A percentile compares a stretch with the other conserved stretches of the same genome.
These are phyloP conservation scores for Cutaneotrichosporon sp. DNA, from an alignment of 1,284 basidiomycete genomes.

Conservation along the genomic window DNA sequence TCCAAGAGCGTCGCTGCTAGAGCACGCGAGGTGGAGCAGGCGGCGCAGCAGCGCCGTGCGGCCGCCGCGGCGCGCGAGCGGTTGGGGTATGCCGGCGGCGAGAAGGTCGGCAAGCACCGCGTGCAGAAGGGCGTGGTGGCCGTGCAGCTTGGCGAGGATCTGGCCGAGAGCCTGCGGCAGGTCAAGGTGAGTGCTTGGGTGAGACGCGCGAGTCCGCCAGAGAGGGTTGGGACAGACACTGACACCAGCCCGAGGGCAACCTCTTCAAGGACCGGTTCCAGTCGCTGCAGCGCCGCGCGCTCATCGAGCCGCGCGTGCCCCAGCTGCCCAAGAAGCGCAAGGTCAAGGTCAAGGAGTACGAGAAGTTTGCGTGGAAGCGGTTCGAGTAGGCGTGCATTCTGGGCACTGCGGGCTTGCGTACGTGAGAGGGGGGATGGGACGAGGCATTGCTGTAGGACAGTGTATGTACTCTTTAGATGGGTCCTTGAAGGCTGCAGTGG, in stretches of 20 bases:
- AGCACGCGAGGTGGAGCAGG: slow-evolving; percentile 30
- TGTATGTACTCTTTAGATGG: slow-evolving; percentile 10
- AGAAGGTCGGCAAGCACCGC: slow-evolving; percentile 72
- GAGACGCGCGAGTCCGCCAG: too few species aligned
- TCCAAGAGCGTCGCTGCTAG: slow-evolving; percentile 37
- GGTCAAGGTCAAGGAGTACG: slow-evolving; percentile 70
- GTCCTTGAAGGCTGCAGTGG: neutral
- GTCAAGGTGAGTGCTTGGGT: slow-evolving; percentile 72
- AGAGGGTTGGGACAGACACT: too few species aligned
- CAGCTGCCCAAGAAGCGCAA: slow-evolving; percentile 69
- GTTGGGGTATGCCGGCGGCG: slow-evolving; percentile 56
- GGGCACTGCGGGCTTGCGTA: neutral
- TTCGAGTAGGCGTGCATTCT: slow-evolving; percentile 57
- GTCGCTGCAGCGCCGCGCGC: slow-evolving; percentile 54
- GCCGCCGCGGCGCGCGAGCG: slow-evolving; percentile 68
- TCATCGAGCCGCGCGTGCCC: slow-evolving; percentile 58
- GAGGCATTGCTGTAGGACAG: slow-evolving; percentile 8
- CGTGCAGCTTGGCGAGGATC: slow-evolving; percentile 89
- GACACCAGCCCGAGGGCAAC: slow-evolving; percentile 80
- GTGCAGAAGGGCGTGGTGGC: slow-evolving; percentile 71
- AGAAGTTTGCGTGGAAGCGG: slow-evolving; percentile 85
- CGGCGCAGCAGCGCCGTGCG: slow-evolving; percentile 30
- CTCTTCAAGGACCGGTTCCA: slow-evolving; percentile 86
- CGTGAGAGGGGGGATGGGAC: neutral
- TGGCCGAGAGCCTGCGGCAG: slow-evolving; percentile 79